These are phyloP conservation scores for Puccinia horiana DNA, from an alignment of 1,284 basidiomycete genomes.

Conservation along the genomic window DNA sequence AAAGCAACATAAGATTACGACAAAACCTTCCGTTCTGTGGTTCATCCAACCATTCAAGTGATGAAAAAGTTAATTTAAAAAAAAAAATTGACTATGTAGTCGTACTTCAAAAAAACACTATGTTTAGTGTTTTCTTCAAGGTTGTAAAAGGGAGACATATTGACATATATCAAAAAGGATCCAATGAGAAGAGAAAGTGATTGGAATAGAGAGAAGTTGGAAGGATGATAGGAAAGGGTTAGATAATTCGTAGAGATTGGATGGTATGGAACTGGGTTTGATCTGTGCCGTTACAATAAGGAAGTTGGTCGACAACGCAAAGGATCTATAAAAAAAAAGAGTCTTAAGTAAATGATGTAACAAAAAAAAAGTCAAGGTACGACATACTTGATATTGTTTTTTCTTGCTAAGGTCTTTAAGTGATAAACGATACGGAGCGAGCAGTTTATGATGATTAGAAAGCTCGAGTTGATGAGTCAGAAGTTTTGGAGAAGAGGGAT, in stretches of 20 bases:
- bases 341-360: neutral
- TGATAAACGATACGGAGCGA: slow-evolving; percentile 53
- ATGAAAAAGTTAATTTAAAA: no score
- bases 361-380: neutral
- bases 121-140: no score
- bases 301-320: neutral
- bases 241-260: neutral
- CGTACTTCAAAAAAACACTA: no score
- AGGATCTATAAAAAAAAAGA: slow-evolving; percentile 1
- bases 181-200: neutral
- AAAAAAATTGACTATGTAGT: no score
- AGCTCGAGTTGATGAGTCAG: no score
- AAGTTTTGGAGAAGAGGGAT: no score
- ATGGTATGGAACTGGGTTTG: neutral
- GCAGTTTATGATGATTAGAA: slow-evolving; percentile 47
- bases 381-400: slow-evolving; percentile 54
- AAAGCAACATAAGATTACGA: no score
- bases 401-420: slow-evolving; percentile 52
- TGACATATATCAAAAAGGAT: neutral
- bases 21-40: no score
- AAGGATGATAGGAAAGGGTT: neutral
- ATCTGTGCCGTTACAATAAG: neutral
- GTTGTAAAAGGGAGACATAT: no score
- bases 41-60: no score
- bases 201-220: neutral